Evolutionary conservation across 176 grass and related monocot genomes (phyloP).

Genomic region (Bonia amplexicaulis): DNA sequence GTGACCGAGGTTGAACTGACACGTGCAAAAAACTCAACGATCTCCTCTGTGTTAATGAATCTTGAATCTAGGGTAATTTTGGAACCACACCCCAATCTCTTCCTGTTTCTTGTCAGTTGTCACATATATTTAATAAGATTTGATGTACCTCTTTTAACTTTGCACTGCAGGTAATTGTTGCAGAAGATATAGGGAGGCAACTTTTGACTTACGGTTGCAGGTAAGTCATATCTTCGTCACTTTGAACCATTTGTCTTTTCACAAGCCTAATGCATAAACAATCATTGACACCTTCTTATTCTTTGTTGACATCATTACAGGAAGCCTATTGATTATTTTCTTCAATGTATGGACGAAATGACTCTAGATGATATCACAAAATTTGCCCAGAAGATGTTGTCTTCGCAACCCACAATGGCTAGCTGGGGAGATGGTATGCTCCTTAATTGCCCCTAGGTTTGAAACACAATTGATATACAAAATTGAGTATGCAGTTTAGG

Average conservation of each 20-base stretch:
- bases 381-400: slow-evolving; percentile 64
- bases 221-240: slow-evolving; percentile 39
- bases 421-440: slow-evolving; percentile 72
- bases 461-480: not conserved
- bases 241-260: not conserved
- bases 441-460: not conserved
- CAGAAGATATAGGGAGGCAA: slow-evolving; percentile 91
- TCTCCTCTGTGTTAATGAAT: slow-evolving; percentile 67
- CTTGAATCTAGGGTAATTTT: slow-evolving; percentile 76
- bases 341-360: slow-evolving; percentile 60
- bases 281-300: not conserved
- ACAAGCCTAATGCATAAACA: not conserved
- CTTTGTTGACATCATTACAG: slow-evolving; percentile 28
- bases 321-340: slow-evolving; percentile 76
- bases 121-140: not conserved
- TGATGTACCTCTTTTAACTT: slow-evolving; percentile 14
- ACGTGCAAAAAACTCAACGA: slow-evolving; percentile 80
- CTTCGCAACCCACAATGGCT: slow-evolving; percentile 71
- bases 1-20: slow-evolving; percentile 69
- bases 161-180: slow-evolving; percentile 47
- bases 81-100: not conserved
- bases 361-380: slow-evolving; percentile 58
- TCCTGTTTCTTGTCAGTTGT: not conserved
- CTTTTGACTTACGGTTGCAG: slow-evolving; percentile 63
- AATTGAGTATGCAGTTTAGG: not conserved